Evolutionary conservation across 371 early-diverging fungal species (phyloP).

Genomic region (Apophysomyces trapeziformis): DNA sequence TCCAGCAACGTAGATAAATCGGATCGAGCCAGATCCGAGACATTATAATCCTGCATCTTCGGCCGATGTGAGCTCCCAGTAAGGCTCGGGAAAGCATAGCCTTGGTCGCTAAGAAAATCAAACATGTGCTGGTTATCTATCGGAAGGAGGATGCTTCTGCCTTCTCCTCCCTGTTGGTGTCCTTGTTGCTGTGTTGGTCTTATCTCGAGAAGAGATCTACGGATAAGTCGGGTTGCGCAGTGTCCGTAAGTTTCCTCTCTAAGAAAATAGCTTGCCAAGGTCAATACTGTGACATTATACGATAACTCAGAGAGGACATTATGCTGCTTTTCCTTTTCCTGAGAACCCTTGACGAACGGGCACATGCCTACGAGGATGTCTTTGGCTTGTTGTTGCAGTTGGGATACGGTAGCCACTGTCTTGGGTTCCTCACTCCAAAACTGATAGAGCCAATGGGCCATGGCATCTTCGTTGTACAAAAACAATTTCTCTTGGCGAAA

Average conservation of each 20-base stretch:
- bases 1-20: slow-evolving; percentile 61
- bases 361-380: slow-evolving; percentile 17
- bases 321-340: slow-evolving; percentile 8
- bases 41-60: slow-evolving; percentile 40
- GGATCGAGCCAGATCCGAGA: slow-evolving; percentile 47
- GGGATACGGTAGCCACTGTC: slow-evolving; percentile 30
- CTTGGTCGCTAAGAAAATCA: slow-evolving; percentile 65
- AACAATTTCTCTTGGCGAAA: slow-evolving; percentile 56
- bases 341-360: slow-evolving; percentile 30
- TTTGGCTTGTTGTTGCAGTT: slow-evolving; percentile 6
- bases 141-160: slow-evolving; percentile 22
- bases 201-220: slow-evolving; percentile 39
- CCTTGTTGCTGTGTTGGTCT: slow-evolving; percentile 21
- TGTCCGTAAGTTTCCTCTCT: slow-evolving; percentile 62
- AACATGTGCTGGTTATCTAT: slow-evolving; percentile 53
- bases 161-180: too few relatives aligned
- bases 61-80: slow-evolving; percentile 42
- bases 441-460: slow-evolving; percentile 53
- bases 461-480: slow-evolving; percentile 51
- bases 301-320: slow-evolving; percentile 41
- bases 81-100: slow-evolving; percentile 68
- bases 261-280: slow-evolving; percentile 63
- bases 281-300: slow-evolving; percentile 63
- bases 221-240: slow-evolving; percentile 68
- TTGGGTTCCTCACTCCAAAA: slow-evolving; percentile 59